Base-by-base conservation (phyloP, 1,139 yeast species). In the Magnusiomyces magnusii region DNA sequence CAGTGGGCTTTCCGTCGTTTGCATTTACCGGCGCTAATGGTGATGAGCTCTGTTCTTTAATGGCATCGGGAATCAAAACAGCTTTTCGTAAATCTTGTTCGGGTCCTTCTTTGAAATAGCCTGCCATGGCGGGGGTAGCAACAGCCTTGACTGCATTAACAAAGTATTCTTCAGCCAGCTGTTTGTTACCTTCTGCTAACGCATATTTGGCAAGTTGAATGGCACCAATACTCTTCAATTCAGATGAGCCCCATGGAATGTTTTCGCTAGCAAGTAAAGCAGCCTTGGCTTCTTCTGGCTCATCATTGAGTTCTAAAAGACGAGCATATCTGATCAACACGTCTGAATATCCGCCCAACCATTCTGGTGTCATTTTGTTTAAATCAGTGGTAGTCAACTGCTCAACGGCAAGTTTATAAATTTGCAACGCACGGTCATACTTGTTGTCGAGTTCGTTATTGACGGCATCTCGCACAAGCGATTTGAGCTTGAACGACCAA, bases 281-380 rank as follows among this genome's bases (percentile, higher is more conserved):
- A 34, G 69, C 72, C 27, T 64, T 62, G 1, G 76, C 71, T 34
- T 69, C 74, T 1, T 62, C 69, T 1, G 65, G 53, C 36, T 68
- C 65, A 1, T 67, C 69, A 2, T 62, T 34, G 42, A 66, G 67
- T 31, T 65, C 69, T 61, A 70, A 66, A 1, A 69, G 64, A n/a
- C 73, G 57, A 0, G 78, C 78, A 47, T 74, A 61, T 54, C 76
- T 67, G 25, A 72, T 67, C 28, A 75, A 67, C 21, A 75, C 55
- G 61, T 76, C 79, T 1, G 75, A 65, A 60, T 76, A 76, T 0
- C 73, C 75, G 0, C 68, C 63, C 25, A 75, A 66, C 78, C 79
- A 76, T 44, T 64, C 68, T 21, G 63, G 64, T 47, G 71, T 68
- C 58, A 74, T 74, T 1, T 57, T 58, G 15, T 54, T 51, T 34